Base-by-base conservation (phyloP, 75 land plant species). In the Sequoia sempervirens region DNA sequence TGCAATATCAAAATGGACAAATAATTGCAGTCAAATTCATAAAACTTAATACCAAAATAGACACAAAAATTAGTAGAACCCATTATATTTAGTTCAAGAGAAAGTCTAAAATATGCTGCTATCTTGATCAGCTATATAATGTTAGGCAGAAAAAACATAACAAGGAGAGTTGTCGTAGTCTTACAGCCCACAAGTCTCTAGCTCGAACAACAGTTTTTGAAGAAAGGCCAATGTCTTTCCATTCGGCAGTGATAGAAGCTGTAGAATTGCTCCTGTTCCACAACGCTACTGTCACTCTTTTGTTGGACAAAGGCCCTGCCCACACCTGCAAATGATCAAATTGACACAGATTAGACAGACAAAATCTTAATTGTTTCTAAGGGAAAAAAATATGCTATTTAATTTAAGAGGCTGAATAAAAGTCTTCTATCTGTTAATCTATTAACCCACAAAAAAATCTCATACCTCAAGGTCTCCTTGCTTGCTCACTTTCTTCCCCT, bases 161-260 rank as follows among this genome's bases (percentile, higher is more conserved):
- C 26, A 72, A 43, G 34, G 74, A 56, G 38, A 53, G 43, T 82
- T 58, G 56, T 83, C 15, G n/a, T 23, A 76, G 10, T 68, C 82
- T 87, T 70, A 93, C 97, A 89, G 81, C 86, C 98, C 98, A 96
- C 45, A 96, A 41, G 47, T 96, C 98, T 46, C 94, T 85, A 30
- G 89, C 92, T 40, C 80, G 23, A 11, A 92, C 93, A 13, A 86
- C 80, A 32, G 87, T 80, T 28, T 83, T 80, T 28, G 82, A 23
- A 3, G 82, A 38, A 6, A 96, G 86, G 17, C 96, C 98, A 52
- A 96, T 84, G 75, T 91, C 91, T 13, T 85, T 56, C 93, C 93
- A 96, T 17, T 87, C 32, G 47, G 92, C 94, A 14, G 91, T 90
- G 50, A 96, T 89, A 11, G 81, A 79, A 40, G 86, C 87, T 46